These are phyloP conservation scores for Jasminum sambac DNA, from an alignment of 257 asterid genomes.

Conservation along the genomic window DNA sequence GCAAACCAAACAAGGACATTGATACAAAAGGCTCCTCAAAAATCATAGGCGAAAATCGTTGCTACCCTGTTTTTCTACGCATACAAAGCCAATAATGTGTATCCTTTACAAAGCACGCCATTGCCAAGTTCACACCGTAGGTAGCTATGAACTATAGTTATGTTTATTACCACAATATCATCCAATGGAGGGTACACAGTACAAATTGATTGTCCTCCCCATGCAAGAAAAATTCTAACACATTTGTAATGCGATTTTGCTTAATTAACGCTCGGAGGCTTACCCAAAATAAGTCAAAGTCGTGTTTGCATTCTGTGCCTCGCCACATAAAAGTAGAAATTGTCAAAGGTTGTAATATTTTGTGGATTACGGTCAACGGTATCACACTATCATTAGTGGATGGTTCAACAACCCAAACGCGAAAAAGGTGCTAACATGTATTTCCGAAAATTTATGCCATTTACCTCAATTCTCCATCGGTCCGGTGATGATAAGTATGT, in stretches of 20 bases:
- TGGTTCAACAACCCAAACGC: background rate
- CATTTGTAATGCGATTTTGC: background rate
- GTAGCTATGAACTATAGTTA: background rate
- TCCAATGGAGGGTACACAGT: background rate
- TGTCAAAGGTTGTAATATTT: background rate
- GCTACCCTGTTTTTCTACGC: background rate
- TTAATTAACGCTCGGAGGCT: background rate
- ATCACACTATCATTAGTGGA: background rate
- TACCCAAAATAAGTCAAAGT: background rate
- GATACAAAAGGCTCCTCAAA: background rate
- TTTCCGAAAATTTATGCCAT: too few species aligned
- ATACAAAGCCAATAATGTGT: background rate
- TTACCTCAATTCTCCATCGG: background rate
- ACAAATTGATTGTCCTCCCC: background rate
- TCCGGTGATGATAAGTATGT: too few species aligned
- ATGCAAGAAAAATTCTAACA: constrained; percentile 9
- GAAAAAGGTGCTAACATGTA: background rate
- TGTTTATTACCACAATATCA: background rate
- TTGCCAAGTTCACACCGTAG: background rate
- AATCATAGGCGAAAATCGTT: background rate
- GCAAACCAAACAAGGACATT: background rate
- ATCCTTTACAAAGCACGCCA: background rate
- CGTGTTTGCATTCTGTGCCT: background rate
- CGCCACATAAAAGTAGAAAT: background rate
- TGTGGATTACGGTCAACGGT: background rate